A percentile compares a stretch with the other conserved stretches of the same genome.
Evolutionary conservation across 495 filamentous ascomycete species (phyloP).

Genomic region (Penicillium angulare): DNA sequence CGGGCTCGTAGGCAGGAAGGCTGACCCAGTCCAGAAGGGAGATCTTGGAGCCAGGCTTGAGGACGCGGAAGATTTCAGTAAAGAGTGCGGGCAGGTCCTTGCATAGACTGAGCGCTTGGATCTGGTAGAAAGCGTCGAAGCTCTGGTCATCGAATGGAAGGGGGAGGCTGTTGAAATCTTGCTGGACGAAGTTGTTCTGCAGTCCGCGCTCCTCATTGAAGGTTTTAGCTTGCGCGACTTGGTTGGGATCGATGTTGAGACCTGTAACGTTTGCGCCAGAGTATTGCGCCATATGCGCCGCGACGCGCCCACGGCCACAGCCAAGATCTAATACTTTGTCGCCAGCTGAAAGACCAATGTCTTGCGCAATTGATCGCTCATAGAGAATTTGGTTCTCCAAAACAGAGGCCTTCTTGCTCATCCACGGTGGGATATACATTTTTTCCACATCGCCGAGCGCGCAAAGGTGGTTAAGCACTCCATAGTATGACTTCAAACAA

Average conservation of each 20-base stretch:
- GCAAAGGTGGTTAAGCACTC: conserved; percentile 63
- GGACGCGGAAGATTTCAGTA: conserved; percentile 53
- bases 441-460: conserved; percentile 66
- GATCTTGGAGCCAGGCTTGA: conserved; percentile 58
- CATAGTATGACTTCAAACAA: conserved; percentile 60
- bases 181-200: conserved; percentile 52
- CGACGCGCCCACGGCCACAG: conserved; percentile 60
- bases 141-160: conserved; percentile 54
- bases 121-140: conserved; percentile 65
- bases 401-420: conserved; percentile 56
- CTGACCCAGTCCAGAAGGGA: conserved; percentile 61
- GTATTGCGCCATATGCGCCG: conserved; percentile 58
- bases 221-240: conserved; percentile 53
- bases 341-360: conserved; percentile 50
- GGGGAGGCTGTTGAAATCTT: conserved; percentile 59
- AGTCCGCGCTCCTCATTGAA: conserved; percentile 52
- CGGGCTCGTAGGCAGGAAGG: conserved; percentile 52
- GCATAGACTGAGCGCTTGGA: conserved; percentile 61
- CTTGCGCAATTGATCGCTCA: conserved; percentile 54
- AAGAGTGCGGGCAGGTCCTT: conserved; percentile 53
- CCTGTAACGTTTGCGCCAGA: conserved; percentile 57
- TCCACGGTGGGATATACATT: conserved; percentile 66
- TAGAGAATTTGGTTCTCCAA: conserved; percentile 56
- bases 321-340: conserved; percentile 58
- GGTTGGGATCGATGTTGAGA: conserved; percentile 62